A percentile compares a stretch with the other conserved stretches of the same genome.
phyloP scores from a whole-genome alignment of 2,329 filamentous ascomycete species.

The Aureobasidium lini region DNA sequence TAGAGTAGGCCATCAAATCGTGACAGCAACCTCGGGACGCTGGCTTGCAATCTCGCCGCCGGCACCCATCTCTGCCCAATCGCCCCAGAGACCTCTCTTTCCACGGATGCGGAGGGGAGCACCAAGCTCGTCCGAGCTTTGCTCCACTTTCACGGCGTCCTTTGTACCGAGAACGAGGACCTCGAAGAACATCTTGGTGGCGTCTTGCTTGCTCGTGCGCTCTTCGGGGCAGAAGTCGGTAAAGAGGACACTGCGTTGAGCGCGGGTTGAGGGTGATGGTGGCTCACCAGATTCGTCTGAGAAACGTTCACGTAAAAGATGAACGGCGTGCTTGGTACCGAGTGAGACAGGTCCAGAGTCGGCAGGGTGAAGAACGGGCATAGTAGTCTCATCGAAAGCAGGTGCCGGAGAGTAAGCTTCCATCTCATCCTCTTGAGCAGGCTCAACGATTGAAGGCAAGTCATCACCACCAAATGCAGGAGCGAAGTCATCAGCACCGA shows the following conservation, averaged over 20 bases:
- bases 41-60: slow-evolving; percentile 12
- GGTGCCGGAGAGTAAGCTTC: slow-evolving; percentile 31
- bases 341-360: slow-evolving; percentile 82
- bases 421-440: slow-evolving; percentile 32
- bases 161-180: slow-evolving; percentile 92
- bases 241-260: slow-evolving; percentile 73
- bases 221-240: slow-evolving; percentile 82
- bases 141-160: slow-evolving; percentile 95
- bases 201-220: slow-evolving; percentile 75
- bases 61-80: slow-evolving; percentile 72
- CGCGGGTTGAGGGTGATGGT: slow-evolving; percentile 61
- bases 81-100: slow-evolving; percentile 94
- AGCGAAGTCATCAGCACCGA: slow-evolving; percentile 28
- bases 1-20: not conserved
- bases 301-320: slow-evolving; percentile 84
- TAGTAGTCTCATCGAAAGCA: slow-evolving; percentile 71
- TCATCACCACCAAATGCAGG: slow-evolving; percentile 20
- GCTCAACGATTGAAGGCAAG: slow-evolving; percentile 25
- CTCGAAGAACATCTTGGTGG: slow-evolving; percentile 99
- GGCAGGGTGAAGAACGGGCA: slow-evolving; percentile 67
- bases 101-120: slow-evolving; percentile 75
- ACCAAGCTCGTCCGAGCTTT: slow-evolving; percentile 60
- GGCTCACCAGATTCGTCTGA: slow-evolving; percentile 53
- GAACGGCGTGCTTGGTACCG: slow-evolving; percentile 91
- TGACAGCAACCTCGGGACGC: slow-evolving; percentile 5